Evolutionary conservation across 805 yeast species (phyloP).

Genomic region (Schizosaccharomyces octosporus): DNA sequence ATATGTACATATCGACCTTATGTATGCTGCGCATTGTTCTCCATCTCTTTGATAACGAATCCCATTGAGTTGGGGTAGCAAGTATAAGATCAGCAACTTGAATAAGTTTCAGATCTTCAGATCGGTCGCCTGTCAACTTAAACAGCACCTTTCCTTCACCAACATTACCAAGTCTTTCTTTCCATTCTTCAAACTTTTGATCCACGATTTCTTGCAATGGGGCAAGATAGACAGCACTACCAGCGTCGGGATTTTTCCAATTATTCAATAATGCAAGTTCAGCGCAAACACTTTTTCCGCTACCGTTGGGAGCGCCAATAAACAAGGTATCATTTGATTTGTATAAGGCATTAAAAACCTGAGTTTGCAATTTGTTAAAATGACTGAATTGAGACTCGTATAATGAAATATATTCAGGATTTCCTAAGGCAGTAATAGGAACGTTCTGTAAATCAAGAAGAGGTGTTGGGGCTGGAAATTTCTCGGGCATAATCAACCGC

Average conservation of each 20-base stretch:
- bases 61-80: conserved; percentile 63
- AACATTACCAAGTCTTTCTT: conserved; percentile 19
- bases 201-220: conserved; percentile 38
- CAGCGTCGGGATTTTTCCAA: conserved; percentile 35
- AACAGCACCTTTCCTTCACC: conserved; percentile 25
- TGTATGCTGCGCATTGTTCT: conserved; percentile 45
- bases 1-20: conserved; percentile 38
- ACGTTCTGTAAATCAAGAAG: conserved; percentile 27
- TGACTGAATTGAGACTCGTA: conserved; percentile 20
- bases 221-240: conserved; percentile 47
- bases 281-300: conserved; percentile 48
- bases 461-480: conserved; percentile 37
- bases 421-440: conserved; percentile 24
- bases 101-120: conserved; percentile 29
- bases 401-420: conserved; percentile 22
- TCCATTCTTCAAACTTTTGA: conserved; percentile 27
- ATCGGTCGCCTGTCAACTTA: conserved; percentile 33
- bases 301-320: conserved; percentile 50
- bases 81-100: conserved; percentile 41
- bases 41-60: conserved; percentile 56
- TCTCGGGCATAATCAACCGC: conserved; percentile 31
- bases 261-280: conserved; percentile 49
- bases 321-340: conserved; percentile 33
- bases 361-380: conserved; percentile 58
- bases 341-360: conserved; percentile 36